Evolutionary conservation across 2,329 filamentous ascomycete genomes (phyloP).

Genomic region (Phoma sp.): DNA sequence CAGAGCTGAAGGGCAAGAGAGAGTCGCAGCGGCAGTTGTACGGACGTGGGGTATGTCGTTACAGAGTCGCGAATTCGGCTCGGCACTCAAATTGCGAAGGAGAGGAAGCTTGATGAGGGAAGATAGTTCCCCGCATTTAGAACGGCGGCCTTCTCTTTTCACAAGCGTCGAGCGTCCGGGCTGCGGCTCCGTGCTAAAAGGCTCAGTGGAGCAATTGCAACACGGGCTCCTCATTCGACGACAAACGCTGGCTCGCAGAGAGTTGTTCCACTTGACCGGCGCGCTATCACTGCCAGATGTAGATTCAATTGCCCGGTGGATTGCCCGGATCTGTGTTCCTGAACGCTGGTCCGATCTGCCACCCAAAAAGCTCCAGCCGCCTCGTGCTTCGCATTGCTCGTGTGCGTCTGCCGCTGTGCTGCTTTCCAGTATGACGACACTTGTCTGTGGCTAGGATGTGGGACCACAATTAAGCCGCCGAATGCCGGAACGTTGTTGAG

Average conservation of each 20-base stretch:
- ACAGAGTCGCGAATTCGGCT: slow-evolving; percentile 39
- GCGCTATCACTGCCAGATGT: slow-evolving; percentile 12
- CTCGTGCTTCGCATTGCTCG: slow-evolving; percentile 24
- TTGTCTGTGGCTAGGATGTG: slow-evolving; percentile 21
- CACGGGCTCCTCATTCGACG: slow-evolving; percentile 33
- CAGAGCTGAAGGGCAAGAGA: slow-evolving; percentile 14
- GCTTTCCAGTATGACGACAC: slow-evolving; percentile 32
- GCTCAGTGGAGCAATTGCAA: slow-evolving; percentile 35
- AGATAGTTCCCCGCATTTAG: slow-evolving; percentile 47
- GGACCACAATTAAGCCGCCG: slow-evolving; percentile 30
- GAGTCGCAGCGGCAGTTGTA: slow-evolving; percentile 30
- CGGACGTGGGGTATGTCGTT: slow-evolving; percentile 31
- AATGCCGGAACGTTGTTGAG: slow-evolving; percentile 35
- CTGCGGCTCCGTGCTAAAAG: slow-evolving; percentile 34
- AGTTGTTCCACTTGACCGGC: slow-evolving; percentile 36
- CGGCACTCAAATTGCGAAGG: slow-evolving; percentile 44
- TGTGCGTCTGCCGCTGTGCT: slow-evolving; percentile 31
- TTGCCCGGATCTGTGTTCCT: slow-evolving; percentile 6
- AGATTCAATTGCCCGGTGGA: slow-evolving; percentile 3
- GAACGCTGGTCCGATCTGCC: slow-evolving; percentile 12
- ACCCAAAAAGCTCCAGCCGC: slow-evolving; percentile 1
- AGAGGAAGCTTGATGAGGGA: slow-evolving; percentile 35
- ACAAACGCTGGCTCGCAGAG: slow-evolving; percentile 29
- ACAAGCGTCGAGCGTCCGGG: slow-evolving; percentile 33
- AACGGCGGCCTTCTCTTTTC: slow-evolving; percentile 38